Base-by-base conservation (phyloP, 495 filamentous ascomycete genomes). In the Umbilicaria muhlenbergii region DNA sequence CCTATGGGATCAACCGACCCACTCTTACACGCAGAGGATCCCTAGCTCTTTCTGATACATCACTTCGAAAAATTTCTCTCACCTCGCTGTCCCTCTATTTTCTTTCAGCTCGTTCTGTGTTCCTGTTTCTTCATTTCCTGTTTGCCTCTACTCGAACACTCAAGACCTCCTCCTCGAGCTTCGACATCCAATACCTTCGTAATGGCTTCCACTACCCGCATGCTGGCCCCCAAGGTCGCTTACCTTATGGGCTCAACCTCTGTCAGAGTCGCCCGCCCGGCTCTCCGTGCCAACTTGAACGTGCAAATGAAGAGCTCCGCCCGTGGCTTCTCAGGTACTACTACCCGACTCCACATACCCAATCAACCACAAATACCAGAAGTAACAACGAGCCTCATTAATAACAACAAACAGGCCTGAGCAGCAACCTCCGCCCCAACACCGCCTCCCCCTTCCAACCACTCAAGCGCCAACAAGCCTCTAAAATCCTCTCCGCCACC, bases 381-480 rank as follows among this genome's bases (percentile, higher is more conserved):
- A 2, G 3, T 5, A 2, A 21, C n/a, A 12, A 16, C 3, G 0
- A 8, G 7, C 18, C 21, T 14, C 3, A 10, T 36, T n/a, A 5
- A 8, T 15, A 17, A 32, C 12, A 17, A 17, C 3, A 13, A 12
- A 2, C n/a, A 50, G 43, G 43, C 8, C 24, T 46, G 16, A 38
- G 33, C 43, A 38, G 38, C 28, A 32, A 33, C 7, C 39, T 50
- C 39, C 43, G 46, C 21, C 32, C 38, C 19, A 46, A 50, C 54
- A 64, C 54, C 50, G 51, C 53, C 45, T 48, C 41, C 19, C 54
- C 64, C 57, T 64, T 70, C 64, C 59, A 63, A 64, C 69, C 78
- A 63, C 57, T 75, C 61, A 80, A 80, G 73, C 78, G 77, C 62
- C 71, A 77, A 69, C 71, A 77, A 63, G 68, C 65, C 34, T 66